Conservation (phyloP, 2,329 filamentous ascomycete genomes). For the Dothistroma pini region DNA sequence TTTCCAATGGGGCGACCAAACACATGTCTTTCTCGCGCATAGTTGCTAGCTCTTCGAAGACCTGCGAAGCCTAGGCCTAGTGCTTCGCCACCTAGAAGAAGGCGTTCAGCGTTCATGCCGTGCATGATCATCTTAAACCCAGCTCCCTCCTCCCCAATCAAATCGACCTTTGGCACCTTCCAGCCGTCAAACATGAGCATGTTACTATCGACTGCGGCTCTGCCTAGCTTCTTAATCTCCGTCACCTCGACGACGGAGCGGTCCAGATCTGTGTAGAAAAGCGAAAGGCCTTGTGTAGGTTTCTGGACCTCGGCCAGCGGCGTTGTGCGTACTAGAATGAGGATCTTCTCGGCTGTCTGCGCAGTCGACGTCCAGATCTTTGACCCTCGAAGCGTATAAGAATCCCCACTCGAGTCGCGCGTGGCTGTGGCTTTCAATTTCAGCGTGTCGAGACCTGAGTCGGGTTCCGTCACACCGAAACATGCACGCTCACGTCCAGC, state of each 20-base stretch:
- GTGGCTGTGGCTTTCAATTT: slow-evolving; percentile 39
- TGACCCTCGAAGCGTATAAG: slow-evolving; percentile 39
- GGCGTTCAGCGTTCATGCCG: slow-evolving; percentile 76
- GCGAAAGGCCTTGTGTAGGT: slow-evolving; percentile 41
- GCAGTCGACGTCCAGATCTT: slow-evolving; percentile 49
- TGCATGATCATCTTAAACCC: slow-evolving; percentile 59
- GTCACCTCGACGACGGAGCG: slow-evolving; percentile 37
- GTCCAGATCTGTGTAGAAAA: slow-evolving; percentile 47
- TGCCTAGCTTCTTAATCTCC: slow-evolving; percentile 47
- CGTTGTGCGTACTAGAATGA: slow-evolving; percentile 44
- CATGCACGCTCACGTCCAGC: slow-evolving; percentile 41
- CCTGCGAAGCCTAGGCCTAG: slow-evolving; percentile 46
- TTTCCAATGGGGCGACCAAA: slow-evolving; percentile 63
- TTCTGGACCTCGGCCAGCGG: slow-evolving; percentile 42
- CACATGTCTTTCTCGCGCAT: slow-evolving; percentile 51
- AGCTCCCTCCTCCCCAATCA: slow-evolving; percentile 42
- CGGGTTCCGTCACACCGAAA: slow-evolving; percentile 55
- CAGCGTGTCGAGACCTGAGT: slow-evolving; percentile 40
- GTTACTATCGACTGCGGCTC: slow-evolving; percentile 45
- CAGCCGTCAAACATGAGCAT: slow-evolving; percentile 44
- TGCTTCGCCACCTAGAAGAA: slow-evolving; percentile 60
- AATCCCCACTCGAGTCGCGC: slow-evolving; percentile 31
- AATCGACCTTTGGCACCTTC: slow-evolving; percentile 39
- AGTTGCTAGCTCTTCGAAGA: slow-evolving; percentile 21
- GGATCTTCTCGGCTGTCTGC: slow-evolving; percentile 43